Evolutionary conservation across 257 asterid genomes (phyloP), one percentile per base, ranked within the genome.

Genomic region (Nicotiana obtusifolia): DNA sequence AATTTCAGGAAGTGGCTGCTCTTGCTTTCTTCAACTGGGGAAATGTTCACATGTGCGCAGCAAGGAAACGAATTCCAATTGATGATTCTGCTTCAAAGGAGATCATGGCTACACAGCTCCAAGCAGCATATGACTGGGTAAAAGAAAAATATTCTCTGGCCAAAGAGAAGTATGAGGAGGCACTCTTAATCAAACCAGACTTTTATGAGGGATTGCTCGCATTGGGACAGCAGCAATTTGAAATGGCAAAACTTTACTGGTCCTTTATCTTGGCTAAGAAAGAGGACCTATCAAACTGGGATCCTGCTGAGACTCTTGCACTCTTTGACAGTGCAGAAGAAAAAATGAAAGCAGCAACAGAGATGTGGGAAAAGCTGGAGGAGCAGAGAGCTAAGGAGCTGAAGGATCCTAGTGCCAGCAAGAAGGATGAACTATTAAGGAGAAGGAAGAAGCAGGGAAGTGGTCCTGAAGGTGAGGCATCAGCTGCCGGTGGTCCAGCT

Each of bases 161-260:
- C 37, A 93, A 76, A 78, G 88, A 87, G 86, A 96, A 96, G 83
- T 96, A 94, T 20, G 99, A 94, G 83, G 91, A 94, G 87, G 97
- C 98, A 15, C 86, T 96, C 28, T 57, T 37, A 26, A 89, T 93
- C 68, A 96, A 96, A 85, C 93, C 95, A 0, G 98, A 96, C 84
- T 95, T 95, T 80, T 94, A 91, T 22, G 98, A 94, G 84, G 97
- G 99, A 22, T 66, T 92, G n/a, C 69, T 95, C 81, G 98, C 99
- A 13, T 84, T 95, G 16, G 98, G 97, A 37, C 99, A 95, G 84
- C 97, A 94, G 83, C 99, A 96, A 77, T 96, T 96, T 84, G 99
- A 96, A 85, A 94, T 93, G 99, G 98, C 98, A 3, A 96, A 96
- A 80, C 99, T 96, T 41, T 96, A 93, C 47, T 96, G 99, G 98